Evolutionary conservation across 495 filamentous ascomycete genomes (phyloP).

Genomic region (Rostrohypoxylon terebratum): DNA sequence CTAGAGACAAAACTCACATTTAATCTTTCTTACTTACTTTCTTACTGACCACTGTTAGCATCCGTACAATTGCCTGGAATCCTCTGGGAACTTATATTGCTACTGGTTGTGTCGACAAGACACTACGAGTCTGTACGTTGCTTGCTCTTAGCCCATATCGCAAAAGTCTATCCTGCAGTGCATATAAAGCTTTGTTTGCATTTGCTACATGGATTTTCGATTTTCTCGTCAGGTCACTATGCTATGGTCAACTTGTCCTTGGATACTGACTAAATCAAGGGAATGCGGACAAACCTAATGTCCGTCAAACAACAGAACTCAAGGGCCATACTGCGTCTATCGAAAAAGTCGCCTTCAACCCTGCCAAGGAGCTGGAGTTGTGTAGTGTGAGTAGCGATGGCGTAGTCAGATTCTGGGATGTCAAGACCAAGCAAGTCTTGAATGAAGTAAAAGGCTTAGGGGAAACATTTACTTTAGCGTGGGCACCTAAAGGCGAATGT

Average conservation of each 20-base stretch:
- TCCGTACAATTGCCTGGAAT: constrained; percentile 88
- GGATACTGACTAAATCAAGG: constrained; percentile 52
- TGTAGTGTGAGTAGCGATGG: constrained; percentile 89
- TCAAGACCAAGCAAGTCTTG: constrained; percentile 79
- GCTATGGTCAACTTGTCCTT: constrained; percentile 20
- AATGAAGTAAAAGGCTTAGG: constrained; percentile 85
- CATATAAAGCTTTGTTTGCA: not conserved
- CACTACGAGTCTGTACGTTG: constrained; percentile 74
- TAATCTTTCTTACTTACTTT: not conserved
- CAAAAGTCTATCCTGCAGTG: not conserved
- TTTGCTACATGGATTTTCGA: not conserved
- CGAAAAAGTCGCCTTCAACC: constrained; percentile 92
- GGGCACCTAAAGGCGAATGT: constrained; percentile 86
- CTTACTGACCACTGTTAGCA: constrained; percentile 42
- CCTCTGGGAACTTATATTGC: constrained; percentile 87
- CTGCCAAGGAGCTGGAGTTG: constrained; percentile 85
- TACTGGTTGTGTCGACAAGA: constrained; percentile 83
- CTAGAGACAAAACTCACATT: not conserved
- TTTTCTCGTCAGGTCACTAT: not conserved
- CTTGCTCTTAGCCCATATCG: not conserved
- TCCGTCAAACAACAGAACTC: constrained; percentile 85
- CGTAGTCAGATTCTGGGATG: constrained; percentile 92
- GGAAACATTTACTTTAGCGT: constrained; percentile 84
- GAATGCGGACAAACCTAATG: constrained; percentile 88
- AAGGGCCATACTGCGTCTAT: constrained; percentile 81